These are phyloP conservation scores for Debaryomycetaceae sp. DNA, from an alignment of 1,139 yeast genomes.

Conservation along the genomic window DNA sequence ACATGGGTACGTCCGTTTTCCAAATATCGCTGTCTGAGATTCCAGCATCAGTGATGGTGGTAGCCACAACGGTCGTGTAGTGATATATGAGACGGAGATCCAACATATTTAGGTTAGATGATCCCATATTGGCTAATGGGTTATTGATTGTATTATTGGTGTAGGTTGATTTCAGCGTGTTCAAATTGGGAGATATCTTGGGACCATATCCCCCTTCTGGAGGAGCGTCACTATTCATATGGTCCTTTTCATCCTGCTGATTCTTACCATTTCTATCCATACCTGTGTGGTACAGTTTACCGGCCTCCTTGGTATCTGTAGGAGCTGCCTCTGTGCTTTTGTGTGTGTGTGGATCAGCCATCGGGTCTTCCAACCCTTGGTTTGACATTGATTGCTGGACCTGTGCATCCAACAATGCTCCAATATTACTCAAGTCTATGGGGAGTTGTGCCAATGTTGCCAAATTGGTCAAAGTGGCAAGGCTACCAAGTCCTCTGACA, in stretches of 20 bases:
- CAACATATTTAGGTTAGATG: constrained; percentile 55
- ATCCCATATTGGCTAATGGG: constrained; percentile 14
- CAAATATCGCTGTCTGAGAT: constrained; percentile 84
- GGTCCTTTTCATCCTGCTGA: neutral
- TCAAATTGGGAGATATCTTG: constrained; percentile 27
- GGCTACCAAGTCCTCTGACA: constrained; percentile 32
- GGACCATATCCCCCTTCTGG: constrained; percentile 11
- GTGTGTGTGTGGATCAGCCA: neutral
- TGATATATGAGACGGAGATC: constrained; percentile 84
- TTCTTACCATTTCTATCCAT: neutral
- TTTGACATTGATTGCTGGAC: constrained; percentile 7
- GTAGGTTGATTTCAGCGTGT: constrained; percentile 11
- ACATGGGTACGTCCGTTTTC: constrained; percentile 81
- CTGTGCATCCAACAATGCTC: constrained; percentile 26
- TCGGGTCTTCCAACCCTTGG: neutral
- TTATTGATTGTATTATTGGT: constrained; percentile 7
- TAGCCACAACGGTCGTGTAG: constrained; percentile 79
- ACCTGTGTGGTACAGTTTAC: neutral
- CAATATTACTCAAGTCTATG: constrained; percentile 37
- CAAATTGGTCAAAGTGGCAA: constrained; percentile 39
- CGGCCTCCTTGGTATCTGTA: neutral
- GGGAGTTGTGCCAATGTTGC: constrained; percentile 47
- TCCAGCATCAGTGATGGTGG: constrained; percentile 87
- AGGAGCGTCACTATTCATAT: neutral
- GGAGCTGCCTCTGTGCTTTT: neutral